These are phyloP conservation scores for Plectosphaerella plurivora DNA, from an alignment of 2,329 filamentous ascomycete genomes.

Conservation along the genomic window DNA sequence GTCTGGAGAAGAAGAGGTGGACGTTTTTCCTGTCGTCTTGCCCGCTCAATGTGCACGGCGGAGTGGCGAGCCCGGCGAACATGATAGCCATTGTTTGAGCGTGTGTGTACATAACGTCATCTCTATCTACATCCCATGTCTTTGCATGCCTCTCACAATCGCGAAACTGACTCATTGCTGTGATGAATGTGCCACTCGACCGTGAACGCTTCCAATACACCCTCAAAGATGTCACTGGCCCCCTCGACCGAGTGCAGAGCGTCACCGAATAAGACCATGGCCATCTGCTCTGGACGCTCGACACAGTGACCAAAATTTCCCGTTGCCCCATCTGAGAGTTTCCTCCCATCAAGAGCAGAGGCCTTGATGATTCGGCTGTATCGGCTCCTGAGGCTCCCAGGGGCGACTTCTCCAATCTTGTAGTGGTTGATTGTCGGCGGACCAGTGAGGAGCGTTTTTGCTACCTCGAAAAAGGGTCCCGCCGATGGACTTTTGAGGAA, in stretches of 20 bases:
- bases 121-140: neutral
- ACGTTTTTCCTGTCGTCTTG: slow-evolving; percentile 1
- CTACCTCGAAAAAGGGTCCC: neutral
- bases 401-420: neutral
- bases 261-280: neutral
- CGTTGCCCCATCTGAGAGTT: no score
- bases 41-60: neutral
- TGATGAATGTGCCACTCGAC: neutral
- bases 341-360: no score
- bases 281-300: neutral
- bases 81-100: neutral
- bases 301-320: neutral
- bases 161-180: neutral
- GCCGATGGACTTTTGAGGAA: neutral
- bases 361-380: neutral
- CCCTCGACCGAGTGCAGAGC: no score
- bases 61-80: slow-evolving; percentile 1
- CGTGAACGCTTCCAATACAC: neutral
- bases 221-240: neutral
- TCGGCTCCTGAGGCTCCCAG: neutral
- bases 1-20: neutral
- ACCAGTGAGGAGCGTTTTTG: neutral
- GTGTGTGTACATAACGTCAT: neutral
- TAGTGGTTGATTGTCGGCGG: neutral
- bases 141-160: neutral